phyloP scores from a whole-genome alignment of 768 basidiomycete species.

The Tylopilus rubrobrunneus region DNA sequence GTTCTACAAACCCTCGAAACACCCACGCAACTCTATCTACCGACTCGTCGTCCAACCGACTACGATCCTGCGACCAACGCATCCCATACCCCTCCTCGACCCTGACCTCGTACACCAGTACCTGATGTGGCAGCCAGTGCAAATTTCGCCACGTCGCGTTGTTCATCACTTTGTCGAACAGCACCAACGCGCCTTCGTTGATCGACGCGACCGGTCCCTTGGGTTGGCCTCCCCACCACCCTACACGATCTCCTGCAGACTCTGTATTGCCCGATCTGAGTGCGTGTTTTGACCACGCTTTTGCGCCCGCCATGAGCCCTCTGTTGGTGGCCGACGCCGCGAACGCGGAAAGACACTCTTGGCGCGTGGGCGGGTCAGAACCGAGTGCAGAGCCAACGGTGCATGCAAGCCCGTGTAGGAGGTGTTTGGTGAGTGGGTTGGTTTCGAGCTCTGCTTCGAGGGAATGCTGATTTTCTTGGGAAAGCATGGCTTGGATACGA shows the following conservation, averaged over 20 bases:
- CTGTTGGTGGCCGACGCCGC: constrained; percentile 41
- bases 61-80: constrained; percentile 57
- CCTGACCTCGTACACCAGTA: constrained; percentile 60
- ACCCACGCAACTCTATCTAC: constrained; percentile 39
- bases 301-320: constrained; percentile 54
- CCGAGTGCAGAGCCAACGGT: constrained; percentile 57
- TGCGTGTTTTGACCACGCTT: constrained; percentile 66
- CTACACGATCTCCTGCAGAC: constrained; percentile 15
- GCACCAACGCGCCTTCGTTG: constrained; percentile 46
- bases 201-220: constrained; percentile 49
- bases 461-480: constrained; percentile 1
- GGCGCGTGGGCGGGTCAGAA: constrained; percentile 44
- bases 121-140: constrained; percentile 61
- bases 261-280: constrained; percentile 41
- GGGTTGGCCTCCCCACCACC: constrained; percentile 57
- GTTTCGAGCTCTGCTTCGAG: constrained; percentile 17
- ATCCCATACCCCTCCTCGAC: constrained; percentile 62
- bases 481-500: constrained; percentile 25
- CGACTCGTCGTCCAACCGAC: constrained; percentile 1
- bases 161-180: constrained; percentile 54
- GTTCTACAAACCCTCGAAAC: constrained; percentile 65
- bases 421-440: constrained; percentile 40
- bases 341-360: constrained; percentile 53
- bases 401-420: constrained; percentile 52
- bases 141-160: constrained; percentile 58